A percentile compares a stretch with the other conserved stretches of the same genome.
phyloP scores from a whole-genome alignment of 768 basidiomycete species.

The Hericium erinaceus region DNA sequence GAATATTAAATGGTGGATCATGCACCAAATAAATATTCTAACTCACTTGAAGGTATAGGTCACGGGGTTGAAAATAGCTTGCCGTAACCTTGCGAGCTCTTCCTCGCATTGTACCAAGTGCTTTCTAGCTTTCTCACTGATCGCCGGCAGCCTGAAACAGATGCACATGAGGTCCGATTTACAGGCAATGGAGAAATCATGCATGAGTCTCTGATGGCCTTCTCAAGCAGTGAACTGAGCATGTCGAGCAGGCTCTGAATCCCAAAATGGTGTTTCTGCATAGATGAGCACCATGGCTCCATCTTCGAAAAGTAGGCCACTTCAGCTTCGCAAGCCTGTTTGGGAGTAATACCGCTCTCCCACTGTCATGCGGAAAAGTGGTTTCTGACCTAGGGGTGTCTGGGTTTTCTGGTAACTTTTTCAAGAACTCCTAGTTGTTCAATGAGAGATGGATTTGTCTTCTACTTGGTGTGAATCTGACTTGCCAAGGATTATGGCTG shows the following conservation, averaged over 20 bases:
- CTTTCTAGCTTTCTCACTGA: not conserved
- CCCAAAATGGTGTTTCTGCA: constrained; percentile 24
- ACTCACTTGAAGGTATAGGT: not conserved
- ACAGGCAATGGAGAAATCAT: not conserved
- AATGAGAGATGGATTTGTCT: too few relatives aligned
- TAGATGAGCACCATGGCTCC: constrained; percentile 27
- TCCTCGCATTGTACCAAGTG: not conserved
- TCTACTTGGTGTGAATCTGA: too few relatives aligned
- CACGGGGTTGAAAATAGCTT: not conserved
- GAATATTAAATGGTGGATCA: too few relatives aligned
- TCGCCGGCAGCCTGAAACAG: not conserved
- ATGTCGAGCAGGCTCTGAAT: constrained; percentile 26
- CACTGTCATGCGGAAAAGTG: too few relatives aligned
- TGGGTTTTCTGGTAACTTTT: too few relatives aligned
- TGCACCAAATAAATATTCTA: too few relatives aligned
- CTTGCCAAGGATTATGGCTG: too few relatives aligned
- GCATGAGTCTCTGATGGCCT: constrained; percentile 24
- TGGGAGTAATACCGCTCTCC: constrained; percentile 19
- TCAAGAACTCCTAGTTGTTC: too few relatives aligned
- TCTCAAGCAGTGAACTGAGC: constrained; percentile 27
- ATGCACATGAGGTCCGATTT: not conserved
- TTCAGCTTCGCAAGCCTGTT: constrained; percentile 27
- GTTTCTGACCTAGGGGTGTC: too few relatives aligned
- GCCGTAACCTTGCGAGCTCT: not conserved
- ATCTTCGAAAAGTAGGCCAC: constrained; percentile 25